Base-by-base conservation (phyloP, 805 yeast genomes). In the Suhomyces tanzawaensis region DNA sequence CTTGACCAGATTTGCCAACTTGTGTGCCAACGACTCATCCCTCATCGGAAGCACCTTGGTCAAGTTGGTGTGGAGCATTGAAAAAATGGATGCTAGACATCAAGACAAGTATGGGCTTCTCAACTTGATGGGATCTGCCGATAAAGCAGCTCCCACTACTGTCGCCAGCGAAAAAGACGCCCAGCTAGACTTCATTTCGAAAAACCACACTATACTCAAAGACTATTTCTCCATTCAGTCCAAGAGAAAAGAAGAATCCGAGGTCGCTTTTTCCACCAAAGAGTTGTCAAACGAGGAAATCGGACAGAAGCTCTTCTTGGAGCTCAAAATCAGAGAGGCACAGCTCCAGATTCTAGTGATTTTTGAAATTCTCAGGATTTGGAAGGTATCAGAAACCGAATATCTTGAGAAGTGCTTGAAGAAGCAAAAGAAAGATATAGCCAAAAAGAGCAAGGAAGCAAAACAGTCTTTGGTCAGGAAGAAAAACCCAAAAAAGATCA, bases 291-390 rank as follows among this genome's bases (percentile, higher is more conserved):
- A 29, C 13, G 49, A 46, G 6, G 59, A 58, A 18, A 46, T 51
- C 7, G 28, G 60, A 1, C 49, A 48, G 1, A 63, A 57, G 12
- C 42, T 72, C 1, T 49, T 64, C 2, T 52, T 61, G 26, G 66
- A 69, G 26, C 58, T 78, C 41, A 79, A 77, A 44, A 61, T 74
- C 2, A 58, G 82, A 24, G 84, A 79, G 45, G 73, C 80, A 1
- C 81, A 77, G 44, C 50, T 79, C 22, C 84, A 79, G 48, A 59
- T 77, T 0, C 46, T 79, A 2, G 42, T 77, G 1, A 44, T 74
- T 2, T 46, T 79, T 28, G 84, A 79, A 45, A 39, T 76, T 3
- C 52, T 78, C 3, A 45, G 53, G 16, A 33, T 59, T 8, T 52
- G 62, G 40, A 55, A 53, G 4, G 42, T 67, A 6, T 71, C 69